Base-by-base conservation (phyloP, 495 filamentous ascomycete genomes). In the Beverwykella pulmonaria region DNA sequence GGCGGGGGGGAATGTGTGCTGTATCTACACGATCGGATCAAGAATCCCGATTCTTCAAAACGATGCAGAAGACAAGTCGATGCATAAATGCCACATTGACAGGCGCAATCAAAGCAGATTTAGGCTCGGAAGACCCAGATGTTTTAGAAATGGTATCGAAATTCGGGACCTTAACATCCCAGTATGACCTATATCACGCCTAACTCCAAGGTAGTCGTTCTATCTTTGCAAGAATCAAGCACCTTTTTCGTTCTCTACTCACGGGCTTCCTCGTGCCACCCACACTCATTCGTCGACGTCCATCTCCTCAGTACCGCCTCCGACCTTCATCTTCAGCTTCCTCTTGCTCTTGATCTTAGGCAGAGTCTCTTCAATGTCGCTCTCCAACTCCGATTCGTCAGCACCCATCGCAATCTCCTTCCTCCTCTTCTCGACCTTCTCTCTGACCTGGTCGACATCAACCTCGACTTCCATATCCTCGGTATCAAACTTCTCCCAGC, bases 401-500 rank as follows among this genome's bases (percentile, higher is more conserved):
- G 55, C 53, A 41, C 59, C 70, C 61, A 57, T 29, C 57, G 64
- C 70, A 20, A 71, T 27, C 65, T 68, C 61, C 76, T 82, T 75
- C 56, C 78, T 74, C 67, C 75, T 74, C 29, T 75, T 76, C 70
- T 79, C 81, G 59, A 69, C 64, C 58, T 61, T 73, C 70, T 68
- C 67, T 65, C 67, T 67, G 59, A 76, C 71, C 32, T 70, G 65
- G 63, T 75, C 69, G 19, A 79, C 71, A 57, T 71, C 72, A 68
- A 74, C 69, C 66, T 80, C 81, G 50, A 64, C 50, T 75, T 84
- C 82, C 65, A 77, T 78, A 59, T 82, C 74, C 53, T 77, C 62
- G 64, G 76, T 74, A 78, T 81, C 82, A 77, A 86, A 79, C 67
- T 78, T 82, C 66, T 82, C 84, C 27, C 67, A 70, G 52, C 77